Base-by-base conservation (phyloP, 345 rosid species). In the Syzygium grande region DNA sequence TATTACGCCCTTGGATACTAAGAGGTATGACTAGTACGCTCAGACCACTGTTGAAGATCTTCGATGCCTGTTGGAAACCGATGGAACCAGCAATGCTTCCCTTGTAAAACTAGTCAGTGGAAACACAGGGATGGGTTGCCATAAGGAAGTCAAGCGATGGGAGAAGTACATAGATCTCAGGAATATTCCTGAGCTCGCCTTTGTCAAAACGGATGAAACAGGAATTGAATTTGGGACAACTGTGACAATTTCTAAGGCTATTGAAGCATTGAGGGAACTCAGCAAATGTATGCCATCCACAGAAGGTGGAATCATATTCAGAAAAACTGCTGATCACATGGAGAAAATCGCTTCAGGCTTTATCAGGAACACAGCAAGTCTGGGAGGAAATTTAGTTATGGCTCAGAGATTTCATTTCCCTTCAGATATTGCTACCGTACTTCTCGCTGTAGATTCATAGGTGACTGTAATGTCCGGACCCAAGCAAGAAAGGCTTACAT, bases 361-460 rank as follows among this genome's bases (percentile, higher is more conserved):
- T 38, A 84, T 96, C 58, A 89, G 98, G 88, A 97, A 97, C 87
- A 91, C 94, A 17, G 98, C 92, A 63, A 95, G 95, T 91, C 59
- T 96, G 11, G 98, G 98, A 27, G 99, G 99, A 41, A 96, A 96
- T 87, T 23, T 97, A 89, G 94, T 95, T 88, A 94, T 96, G 98
- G 98, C 99, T 4, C 97, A 95, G 89, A 93, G 93, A 86, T 89
- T 90, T 34, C 89, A 89, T 83, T 97, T 95, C 90, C 99, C 99
- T 84, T 96, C 99, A 29, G 99, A 97, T 90, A 93, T 97, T 83
- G 90, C 95, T 38, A 96, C 98, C 0, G 53, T 96, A 87, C 93
- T 97, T 84, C 96, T 97, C 22, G 94, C 95, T 43, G 94, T 86
- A 52, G 97, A 91, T 87, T 91, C 99, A 56, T 87, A 54, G 19